phyloP scores from a whole-genome alignment of 208 protist species.

The Trypanosoma rangeli region DNA sequence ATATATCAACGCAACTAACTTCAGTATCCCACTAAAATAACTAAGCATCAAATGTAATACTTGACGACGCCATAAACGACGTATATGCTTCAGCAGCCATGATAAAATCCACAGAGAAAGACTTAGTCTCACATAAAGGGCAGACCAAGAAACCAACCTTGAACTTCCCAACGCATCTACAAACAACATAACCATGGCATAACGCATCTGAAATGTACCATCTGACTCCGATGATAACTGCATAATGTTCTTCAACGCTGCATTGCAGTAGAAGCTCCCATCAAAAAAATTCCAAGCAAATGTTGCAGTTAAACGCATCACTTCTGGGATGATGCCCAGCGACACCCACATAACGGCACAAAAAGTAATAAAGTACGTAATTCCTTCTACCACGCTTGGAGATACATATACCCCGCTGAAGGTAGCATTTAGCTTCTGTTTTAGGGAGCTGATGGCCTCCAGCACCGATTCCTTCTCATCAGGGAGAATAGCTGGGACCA shows the following conservation, averaged over 20 bases:
- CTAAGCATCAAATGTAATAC: slow-evolving; percentile 4
- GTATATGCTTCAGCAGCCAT: background rate
- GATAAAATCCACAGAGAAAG: slow-evolving; percentile 8
- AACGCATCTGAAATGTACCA: background rate
- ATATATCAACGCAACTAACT: slow-evolving; percentile 9
- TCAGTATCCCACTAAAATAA: slow-evolving; percentile 17
- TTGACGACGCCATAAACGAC: slow-evolving; percentile 1
- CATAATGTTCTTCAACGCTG: slow-evolving; percentile 1
- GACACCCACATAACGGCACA: slow-evolving; percentile 11
- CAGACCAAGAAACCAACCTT: slow-evolving; percentile 3
- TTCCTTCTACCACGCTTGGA: background rate
- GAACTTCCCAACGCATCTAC: slow-evolving; percentile 16
- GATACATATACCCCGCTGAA: background rate
- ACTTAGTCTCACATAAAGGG: slow-evolving; percentile 2
- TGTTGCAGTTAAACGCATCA: background rate
- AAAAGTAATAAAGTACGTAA: slow-evolving; percentile 12
- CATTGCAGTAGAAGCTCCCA: background rate
- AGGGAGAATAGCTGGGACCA: slow-evolving; percentile 18
- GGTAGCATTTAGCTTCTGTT: background rate
- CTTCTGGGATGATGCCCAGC: slow-evolving; percentile 10
- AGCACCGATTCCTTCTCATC: slow-evolving; percentile 23
- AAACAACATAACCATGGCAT: slow-evolving; percentile 16
- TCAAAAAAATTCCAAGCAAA: slow-evolving; percentile 9
- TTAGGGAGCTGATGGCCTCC: slow-evolving; percentile 8
- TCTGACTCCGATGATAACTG: slow-evolving; percentile 5